Percentiles rank a stretch among this genome's conserved stretches.
Evolutionary conservation across 2,329 filamentous ascomycete species (phyloP).

Genomic region (Scedosporium apiospermum): DNA sequence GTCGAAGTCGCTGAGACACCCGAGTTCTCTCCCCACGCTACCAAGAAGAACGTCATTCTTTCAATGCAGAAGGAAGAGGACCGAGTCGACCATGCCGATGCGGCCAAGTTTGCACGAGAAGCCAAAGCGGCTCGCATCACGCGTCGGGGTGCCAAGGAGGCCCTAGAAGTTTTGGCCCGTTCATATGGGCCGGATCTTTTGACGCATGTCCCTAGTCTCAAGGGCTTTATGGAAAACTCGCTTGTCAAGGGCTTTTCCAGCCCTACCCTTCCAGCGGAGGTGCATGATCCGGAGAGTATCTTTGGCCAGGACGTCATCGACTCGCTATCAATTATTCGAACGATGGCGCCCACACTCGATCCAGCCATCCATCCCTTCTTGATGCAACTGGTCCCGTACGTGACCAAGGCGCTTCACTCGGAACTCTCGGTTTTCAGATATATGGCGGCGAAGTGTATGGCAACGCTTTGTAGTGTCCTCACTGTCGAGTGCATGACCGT

Average conservation of each 20-base stretch:
- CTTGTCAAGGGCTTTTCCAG: constrained; percentile 64
- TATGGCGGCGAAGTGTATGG: constrained; percentile 93
- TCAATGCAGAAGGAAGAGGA: constrained; percentile 98
- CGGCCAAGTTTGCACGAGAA: constrained; percentile 80
- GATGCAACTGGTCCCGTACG: constrained; percentile 70
- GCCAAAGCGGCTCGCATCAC: constrained; percentile 84
- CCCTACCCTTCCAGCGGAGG: constrained; percentile 52
- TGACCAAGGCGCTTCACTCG: constrained; percentile 81
- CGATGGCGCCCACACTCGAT: constrained; percentile 84
- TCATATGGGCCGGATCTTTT: constrained; percentile 73
- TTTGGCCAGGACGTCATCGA: constrained; percentile 91
- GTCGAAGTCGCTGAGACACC: constrained; percentile 97
- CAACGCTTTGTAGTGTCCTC: constrained; percentile 94
- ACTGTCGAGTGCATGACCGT: constrained; percentile 93
- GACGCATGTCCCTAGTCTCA: constrained; percentile 74
- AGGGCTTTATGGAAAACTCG: constrained; percentile 71
- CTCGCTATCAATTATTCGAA: constrained; percentile 83
- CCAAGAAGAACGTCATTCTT: constrained; percentile 70
- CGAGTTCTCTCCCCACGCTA: constrained; percentile 78
- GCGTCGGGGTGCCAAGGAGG: constrained; percentile 86
- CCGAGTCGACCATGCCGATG: constrained; percentile 82
- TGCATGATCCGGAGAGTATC: constrained; percentile 61
- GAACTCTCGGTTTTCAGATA: constrained; percentile 88
- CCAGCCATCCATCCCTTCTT: constrained; percentile 67
- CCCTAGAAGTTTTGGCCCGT: constrained; percentile 74